phyloP scores from a whole-genome alignment of 768 basidiomycete species.

The Hygrocybe punicea region DNA sequence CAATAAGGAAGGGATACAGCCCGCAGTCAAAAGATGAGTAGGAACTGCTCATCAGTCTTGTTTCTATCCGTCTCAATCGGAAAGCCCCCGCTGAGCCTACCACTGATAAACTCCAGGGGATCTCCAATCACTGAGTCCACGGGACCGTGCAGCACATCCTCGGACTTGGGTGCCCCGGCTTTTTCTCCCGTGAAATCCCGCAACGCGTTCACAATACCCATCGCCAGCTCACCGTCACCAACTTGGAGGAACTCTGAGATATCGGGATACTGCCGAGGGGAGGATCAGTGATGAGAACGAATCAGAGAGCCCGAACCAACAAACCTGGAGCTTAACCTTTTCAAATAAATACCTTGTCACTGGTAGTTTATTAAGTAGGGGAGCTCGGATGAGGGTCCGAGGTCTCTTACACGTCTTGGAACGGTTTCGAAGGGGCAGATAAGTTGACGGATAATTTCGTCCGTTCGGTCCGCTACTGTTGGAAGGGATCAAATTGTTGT shows the following conservation, averaged over 20 bases:
- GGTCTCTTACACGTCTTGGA: background rate
- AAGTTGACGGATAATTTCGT: background rate
- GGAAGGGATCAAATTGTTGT: background rate
- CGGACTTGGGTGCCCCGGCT: background rate
- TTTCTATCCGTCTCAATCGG: slow-evolving; percentile 4
- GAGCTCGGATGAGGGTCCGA: background rate
- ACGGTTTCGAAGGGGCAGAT: background rate
- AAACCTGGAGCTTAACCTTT: background rate
- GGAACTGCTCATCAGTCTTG: slow-evolving; percentile 2
- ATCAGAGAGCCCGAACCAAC: background rate
- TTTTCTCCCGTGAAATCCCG: background rate
- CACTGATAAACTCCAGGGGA: background rate
- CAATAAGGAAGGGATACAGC: background rate
- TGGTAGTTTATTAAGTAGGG: background rate
- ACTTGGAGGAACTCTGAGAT: background rate
- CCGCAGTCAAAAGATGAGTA: background rate
- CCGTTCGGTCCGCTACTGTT: background rate
- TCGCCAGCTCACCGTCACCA: background rate
- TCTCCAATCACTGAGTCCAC: slow-evolving; percentile 1
- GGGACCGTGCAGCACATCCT: slow-evolving; percentile 1
- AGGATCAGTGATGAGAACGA: background rate
- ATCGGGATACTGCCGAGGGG: background rate
- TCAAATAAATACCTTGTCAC: background rate
- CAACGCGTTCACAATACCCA: background rate
- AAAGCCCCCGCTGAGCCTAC: background rate